Base-by-base conservation (phyloP, 805 yeast genomes). In the Kregervanrija delftensis region DNA sequence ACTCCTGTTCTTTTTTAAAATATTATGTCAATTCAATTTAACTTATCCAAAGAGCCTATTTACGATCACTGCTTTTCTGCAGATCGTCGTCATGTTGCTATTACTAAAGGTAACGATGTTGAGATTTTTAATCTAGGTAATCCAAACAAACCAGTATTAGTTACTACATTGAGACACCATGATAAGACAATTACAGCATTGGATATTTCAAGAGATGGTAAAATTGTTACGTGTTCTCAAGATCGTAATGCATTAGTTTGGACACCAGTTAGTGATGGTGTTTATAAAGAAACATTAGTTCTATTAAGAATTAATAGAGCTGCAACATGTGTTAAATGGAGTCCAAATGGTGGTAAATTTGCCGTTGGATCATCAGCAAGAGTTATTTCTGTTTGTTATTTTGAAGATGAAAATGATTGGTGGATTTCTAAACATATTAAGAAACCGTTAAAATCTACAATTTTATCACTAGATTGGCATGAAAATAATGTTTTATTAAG, bases 391-490 rank as follows among this genome's bases (percentile, higher is more conserved):
- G 86, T 93, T 41, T 93, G 99, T 70, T 93, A 90, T 68, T 93
- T 85, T 63, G 99, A 93, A 67, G 85, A 74, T 50, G 96, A 89
- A 57, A 93, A 91, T 64, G 96, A 93, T 63, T 93, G 99, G 99
- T 93, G 99, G 99, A 90, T 93, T 42, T 87, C 98, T 11, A 91
- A 91, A 66, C 99, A 91, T 68, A 84, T 93, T 66, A 90, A 90
- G 71, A 88, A 86, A 66, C 96, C 97, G n/a, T 72, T 93, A 56
- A 82, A 83, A 63, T 84, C 96, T 10, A 88, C 97, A 31, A 76
- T 90, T 53, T 73, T 90, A 52, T 73, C 85, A 39, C 72, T 91
- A 45, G 82, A 82, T 51, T 90, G 99, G 99, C 97, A 93, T 63
- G 90, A 88, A 46, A 93, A 93, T 66, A 83, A 81, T 56, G 95